A percentile compares a stretch with the other conserved stretches of the same genome.
phyloP scores from a whole-genome alignment of 495 filamentous ascomycete genomes.

The Zalerion maritima region DNA sequence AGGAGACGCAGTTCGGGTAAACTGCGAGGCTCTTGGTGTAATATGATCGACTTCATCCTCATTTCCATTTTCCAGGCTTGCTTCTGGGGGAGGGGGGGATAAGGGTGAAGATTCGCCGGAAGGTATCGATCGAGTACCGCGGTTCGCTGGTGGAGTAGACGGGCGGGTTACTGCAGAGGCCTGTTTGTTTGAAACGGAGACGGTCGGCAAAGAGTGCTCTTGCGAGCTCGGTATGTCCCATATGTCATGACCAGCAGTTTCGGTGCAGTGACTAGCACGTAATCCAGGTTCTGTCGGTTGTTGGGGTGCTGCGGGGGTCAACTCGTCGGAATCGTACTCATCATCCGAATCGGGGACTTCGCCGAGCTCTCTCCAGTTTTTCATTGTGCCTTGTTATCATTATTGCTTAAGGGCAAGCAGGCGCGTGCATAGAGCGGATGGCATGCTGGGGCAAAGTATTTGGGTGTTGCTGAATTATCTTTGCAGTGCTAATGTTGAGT shows the following conservation, averaged over 20 bases:
- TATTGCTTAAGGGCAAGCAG: too few species aligned
- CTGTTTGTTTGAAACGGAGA: slow-evolving; percentile 1
- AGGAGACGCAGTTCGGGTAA: too few species aligned
- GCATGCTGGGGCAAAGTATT: slow-evolving; percentile 6
- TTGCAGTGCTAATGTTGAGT: neutral
- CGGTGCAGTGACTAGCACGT: slow-evolving; percentile 7
- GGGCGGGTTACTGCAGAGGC: slow-evolving; percentile 7
- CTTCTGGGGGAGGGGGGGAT: too few species aligned
- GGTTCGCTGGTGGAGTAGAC: slow-evolving; percentile 5
- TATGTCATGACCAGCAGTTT: slow-evolving; percentile 3
- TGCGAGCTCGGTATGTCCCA: slow-evolving; percentile 7
- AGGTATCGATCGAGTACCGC: neutral
- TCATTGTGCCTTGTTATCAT: slow-evolving; percentile 27
- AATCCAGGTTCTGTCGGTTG: slow-evolving; percentile 4
- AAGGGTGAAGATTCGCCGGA: slow-evolving; percentile 1
- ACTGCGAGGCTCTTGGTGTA: too few species aligned
- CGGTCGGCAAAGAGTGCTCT: slow-evolving; percentile 1
- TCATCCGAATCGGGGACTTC: slow-evolving; percentile 45
- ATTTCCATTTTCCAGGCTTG: too few species aligned
- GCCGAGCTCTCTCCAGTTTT: slow-evolving; percentile 41
- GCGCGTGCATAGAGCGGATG: too few species aligned
- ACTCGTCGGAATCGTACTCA: slow-evolving; percentile 26
- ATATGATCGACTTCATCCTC: too few species aligned
- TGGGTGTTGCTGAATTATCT: neutral
- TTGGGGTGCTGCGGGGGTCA: slow-evolving; percentile 1